phyloP scores from a whole-genome alignment of 768 basidiomycete species.

The Suillus decipiens region DNA sequence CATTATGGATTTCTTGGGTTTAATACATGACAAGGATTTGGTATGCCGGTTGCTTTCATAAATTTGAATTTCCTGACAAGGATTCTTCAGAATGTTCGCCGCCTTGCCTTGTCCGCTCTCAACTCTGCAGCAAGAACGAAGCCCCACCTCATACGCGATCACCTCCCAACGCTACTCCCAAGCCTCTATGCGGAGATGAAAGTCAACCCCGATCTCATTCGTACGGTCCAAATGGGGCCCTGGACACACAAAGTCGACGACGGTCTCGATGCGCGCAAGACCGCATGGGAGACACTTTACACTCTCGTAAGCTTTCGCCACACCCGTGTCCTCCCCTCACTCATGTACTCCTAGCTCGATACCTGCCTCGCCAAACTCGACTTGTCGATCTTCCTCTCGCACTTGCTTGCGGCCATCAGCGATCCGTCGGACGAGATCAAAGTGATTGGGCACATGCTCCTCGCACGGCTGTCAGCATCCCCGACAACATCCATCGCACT shows the following conservation, averaged over 20 bases:
- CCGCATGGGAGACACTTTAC: slow-evolving; percentile 96
- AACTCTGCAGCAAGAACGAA: slow-evolving; percentile 97
- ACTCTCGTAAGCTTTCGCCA: slow-evolving; percentile 68
- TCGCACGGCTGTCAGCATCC: slow-evolving; percentile 86
- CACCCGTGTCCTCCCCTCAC: not conserved
- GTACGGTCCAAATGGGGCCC: slow-evolving; percentile 94
- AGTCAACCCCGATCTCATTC: slow-evolving; percentile 76
- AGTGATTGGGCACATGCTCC: slow-evolving; percentile 93
- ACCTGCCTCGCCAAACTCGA: slow-evolving; percentile 90
- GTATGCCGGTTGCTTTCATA: slow-evolving; percentile 44
- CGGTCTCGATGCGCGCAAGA: slow-evolving; percentile 94
- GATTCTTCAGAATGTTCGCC: slow-evolving; percentile 73
- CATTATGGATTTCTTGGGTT: slow-evolving; percentile 86
- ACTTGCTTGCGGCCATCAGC: slow-evolving; percentile 77
- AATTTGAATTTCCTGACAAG: not conserved
- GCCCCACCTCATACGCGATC: slow-evolving; percentile 87
- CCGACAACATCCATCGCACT: slow-evolving; percentile 77
- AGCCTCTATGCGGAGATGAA: slow-evolving; percentile 84
- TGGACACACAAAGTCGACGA: slow-evolving; percentile 98
- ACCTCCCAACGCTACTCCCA: slow-evolving; percentile 74
- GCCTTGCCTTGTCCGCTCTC: slow-evolving; percentile 84
- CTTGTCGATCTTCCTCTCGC: slow-evolving; percentile 78
- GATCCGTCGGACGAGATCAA: slow-evolving; percentile 98
- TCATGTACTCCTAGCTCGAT: slow-evolving; percentile 60
- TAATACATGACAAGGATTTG: slow-evolving; percentile 87